These are phyloP conservation scores for Trichoderma hamatum DNA, from an alignment of 2,329 filamentous ascomycete species.

Conservation along the genomic window DNA sequence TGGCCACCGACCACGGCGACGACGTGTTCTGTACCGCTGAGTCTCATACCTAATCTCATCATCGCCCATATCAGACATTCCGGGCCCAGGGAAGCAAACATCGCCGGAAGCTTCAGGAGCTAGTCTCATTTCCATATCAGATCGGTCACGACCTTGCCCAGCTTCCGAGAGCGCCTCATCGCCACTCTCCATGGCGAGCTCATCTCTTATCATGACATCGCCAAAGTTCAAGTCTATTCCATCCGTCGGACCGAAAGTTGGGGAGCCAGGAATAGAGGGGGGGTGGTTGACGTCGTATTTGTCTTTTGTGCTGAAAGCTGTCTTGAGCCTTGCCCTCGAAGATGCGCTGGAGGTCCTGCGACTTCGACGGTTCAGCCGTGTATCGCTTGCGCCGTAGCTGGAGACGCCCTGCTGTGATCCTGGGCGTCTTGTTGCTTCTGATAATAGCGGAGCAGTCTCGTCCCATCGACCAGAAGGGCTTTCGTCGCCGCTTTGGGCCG, in stretches of 20 bases:
- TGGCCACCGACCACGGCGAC: conserved; percentile 78
- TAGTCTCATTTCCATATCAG: conserved; percentile 49
- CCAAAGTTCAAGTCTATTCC: conserved; percentile 61
- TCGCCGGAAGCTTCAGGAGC: conserved; percentile 75
- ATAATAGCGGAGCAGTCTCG: conserved; percentile 60
- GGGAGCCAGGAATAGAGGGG: conserved; percentile 67
- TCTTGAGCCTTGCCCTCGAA: conserved; percentile 49
- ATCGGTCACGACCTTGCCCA: conserved; percentile 34
- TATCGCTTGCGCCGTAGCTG: conserved; percentile 51
- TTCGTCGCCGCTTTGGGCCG: conserved; percentile 50
- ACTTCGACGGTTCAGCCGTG: conserved; percentile 42
- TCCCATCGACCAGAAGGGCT: conserved; percentile 46
- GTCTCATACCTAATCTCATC: conserved; percentile 64
- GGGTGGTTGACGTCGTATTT: conserved; percentile 69
- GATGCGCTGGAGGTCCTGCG: conserved; percentile 56
- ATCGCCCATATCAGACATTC: conserved; percentile 76
- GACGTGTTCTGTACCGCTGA: conserved; percentile 47
- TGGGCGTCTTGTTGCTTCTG: conserved; percentile 37
- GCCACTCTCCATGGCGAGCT: conserved; percentile 50
- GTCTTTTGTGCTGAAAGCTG: conserved; percentile 44
- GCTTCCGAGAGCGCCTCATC: conserved; percentile 41
- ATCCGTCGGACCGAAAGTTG: conserved; percentile 53
- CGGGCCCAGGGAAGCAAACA: conserved; percentile 82
- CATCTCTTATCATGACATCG: conserved; percentile 72
- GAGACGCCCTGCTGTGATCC: conserved; percentile 34